Conservation (phyloP, 306 rosid species). For the Vicia sativa region DNA sequence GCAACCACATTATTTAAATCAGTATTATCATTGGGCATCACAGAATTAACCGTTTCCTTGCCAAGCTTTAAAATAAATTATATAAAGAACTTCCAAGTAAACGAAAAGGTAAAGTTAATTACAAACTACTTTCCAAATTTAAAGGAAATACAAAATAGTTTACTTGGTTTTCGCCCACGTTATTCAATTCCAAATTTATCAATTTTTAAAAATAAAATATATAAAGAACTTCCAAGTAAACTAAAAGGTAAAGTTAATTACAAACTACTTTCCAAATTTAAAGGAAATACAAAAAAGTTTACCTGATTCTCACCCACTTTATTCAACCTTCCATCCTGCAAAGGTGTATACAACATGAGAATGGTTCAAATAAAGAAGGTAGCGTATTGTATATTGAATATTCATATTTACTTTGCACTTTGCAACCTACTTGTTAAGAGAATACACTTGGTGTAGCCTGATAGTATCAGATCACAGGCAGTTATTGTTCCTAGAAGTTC, state of each 20-base stretch:
- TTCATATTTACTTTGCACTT: neutral
- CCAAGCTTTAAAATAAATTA: neutral
- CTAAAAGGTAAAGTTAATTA: neutral
- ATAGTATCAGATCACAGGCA: neutral
- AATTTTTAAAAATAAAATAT: neutral
- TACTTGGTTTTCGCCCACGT: conserved; percentile 78
- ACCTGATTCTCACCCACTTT: conserved; percentile 77
- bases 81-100: neutral
- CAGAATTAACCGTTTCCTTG: neutral
- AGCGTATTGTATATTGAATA: neutral
- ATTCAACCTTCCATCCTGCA: conserved; percentile 69
- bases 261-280: conserved; percentile 18
- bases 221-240: neutral
- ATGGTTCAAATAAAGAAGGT: conserved; percentile 28
- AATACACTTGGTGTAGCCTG: neutral
- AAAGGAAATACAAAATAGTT: conserved; percentile 19
- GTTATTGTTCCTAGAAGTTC: neutral
- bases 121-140: conserved; percentile 16
- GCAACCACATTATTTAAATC: conserved; percentile 39
- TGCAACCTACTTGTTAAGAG: neutral
- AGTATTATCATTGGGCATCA: conserved; percentile 30
- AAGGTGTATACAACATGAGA: conserved; percentile 35
- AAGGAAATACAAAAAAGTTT: conserved; percentile 25
- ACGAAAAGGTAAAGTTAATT: neutral
- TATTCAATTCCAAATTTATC: conserved; percentile 43